These are phyloP conservation scores for Carex parvula DNA, from an alignment of 176 grass and related monocot species.

Conservation along the genomic window DNA sequence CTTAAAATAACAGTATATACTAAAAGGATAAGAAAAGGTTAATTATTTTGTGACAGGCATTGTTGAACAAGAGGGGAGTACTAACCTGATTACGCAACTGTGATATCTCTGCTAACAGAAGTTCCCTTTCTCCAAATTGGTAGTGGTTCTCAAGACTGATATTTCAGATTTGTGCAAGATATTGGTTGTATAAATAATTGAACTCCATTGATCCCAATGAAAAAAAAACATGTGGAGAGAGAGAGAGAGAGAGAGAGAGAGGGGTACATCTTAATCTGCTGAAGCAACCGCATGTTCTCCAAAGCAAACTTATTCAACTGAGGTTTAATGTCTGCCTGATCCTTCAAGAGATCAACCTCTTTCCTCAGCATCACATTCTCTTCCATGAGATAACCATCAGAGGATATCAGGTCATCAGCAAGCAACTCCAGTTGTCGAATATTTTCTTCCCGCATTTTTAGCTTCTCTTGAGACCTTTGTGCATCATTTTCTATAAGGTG, in stretches of 20 bases:
- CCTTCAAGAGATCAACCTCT: conserved; percentile 54
- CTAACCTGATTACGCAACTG: conserved; percentile 70
- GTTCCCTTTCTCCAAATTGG: conserved; percentile 59
- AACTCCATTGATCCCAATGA: conserved; percentile 12
- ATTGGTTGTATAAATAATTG: conserved; percentile 12
- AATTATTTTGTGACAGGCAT: background rate
- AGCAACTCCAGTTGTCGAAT: conserved; percentile 41
- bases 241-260: conserved; percentile 19
- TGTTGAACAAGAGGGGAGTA: conserved; percentile 18
- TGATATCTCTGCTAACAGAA: conserved; percentile 64
- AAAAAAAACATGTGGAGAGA: conserved; percentile 2
- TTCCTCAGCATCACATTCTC: conserved; percentile 58
- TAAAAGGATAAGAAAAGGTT: conserved; percentile 7
- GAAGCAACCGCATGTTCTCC: conserved; percentile 73
- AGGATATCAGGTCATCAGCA: conserved; percentile 46
- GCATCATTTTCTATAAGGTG: conserved; percentile 63
- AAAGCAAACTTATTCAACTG: conserved; percentile 71
- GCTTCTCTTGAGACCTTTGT: conserved; percentile 36
- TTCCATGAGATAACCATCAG: conserved; percentile 50
- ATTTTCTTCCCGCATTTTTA: conserved; percentile 54
- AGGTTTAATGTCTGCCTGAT: conserved; percentile 58
- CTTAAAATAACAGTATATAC: background rate
- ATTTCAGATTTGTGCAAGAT: conserved; percentile 30
- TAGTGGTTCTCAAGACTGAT: conserved; percentile 59
- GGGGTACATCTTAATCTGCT: conserved; percentile 69